Evolutionary conservation across 148 eudicot species (phyloP).

Genomic region (Dianthus caryophyllus): DNA sequence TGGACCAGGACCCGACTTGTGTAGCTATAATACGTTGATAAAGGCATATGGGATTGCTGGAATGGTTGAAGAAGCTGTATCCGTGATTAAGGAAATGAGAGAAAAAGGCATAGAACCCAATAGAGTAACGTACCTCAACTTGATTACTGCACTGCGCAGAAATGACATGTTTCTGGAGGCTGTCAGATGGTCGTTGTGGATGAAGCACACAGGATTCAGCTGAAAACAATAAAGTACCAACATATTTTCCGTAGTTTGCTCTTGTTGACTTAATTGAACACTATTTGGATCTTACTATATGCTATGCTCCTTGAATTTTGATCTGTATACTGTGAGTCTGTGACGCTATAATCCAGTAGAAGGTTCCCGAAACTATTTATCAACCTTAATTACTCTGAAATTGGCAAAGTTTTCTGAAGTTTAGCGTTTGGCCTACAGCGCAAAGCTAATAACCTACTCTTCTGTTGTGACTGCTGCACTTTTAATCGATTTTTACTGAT

Average conservation of each 20-base stretch:
- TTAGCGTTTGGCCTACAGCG: neutral
- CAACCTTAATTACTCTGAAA: neutral
- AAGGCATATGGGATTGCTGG: conserved; percentile 98
- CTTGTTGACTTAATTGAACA: conserved; percentile 1
- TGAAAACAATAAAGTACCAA: conserved; percentile 29
- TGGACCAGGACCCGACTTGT: conserved; percentile 70
- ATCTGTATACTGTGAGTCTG: neutral
- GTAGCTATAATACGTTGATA: conserved; percentile 85
- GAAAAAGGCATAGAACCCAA: conserved; percentile 70
- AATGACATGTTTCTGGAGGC: conserved; percentile 87
- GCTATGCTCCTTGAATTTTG: neutral
- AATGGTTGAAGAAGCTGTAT: conserved; percentile 92
- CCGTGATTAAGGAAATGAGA: conserved; percentile 78
- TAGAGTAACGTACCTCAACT: conserved; percentile 54
- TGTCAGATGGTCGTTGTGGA: conserved; percentile 98
- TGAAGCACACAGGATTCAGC: conserved; percentile 77
- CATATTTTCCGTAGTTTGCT: conserved; percentile 10
- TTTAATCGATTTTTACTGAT: neutral
- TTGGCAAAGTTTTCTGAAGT: neutral
- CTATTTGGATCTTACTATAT: neutral
- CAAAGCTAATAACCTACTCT: neutral
- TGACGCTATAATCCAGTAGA: conserved; percentile 5
- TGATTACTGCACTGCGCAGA: conserved; percentile 57
- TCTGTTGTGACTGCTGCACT: neutral
- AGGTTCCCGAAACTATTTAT: neutral